Evolutionary conservation across 305 asterid species (phyloP).

Genomic region (Rubia balearica): DNA sequence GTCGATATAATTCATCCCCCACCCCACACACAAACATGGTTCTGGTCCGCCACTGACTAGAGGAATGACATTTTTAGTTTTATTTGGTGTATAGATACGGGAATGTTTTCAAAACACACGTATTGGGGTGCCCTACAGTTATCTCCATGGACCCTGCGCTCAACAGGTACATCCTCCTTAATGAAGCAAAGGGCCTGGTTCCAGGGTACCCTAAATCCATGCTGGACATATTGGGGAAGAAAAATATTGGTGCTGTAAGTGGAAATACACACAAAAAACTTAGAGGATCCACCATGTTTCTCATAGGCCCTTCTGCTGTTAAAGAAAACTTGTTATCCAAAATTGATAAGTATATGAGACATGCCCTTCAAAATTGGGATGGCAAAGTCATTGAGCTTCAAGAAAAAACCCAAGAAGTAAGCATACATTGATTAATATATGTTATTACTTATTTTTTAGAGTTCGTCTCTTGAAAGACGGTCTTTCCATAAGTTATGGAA

Average conservation of each 20-base stretch:
- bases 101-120: conserved; percentile 51
- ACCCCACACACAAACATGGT: no score
- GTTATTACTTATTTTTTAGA: no score
- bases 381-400: conserved; percentile 44
- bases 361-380: conserved; percentile 39
- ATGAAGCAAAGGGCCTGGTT: conserved; percentile 54
- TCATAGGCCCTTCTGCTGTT: conserved; percentile 37
- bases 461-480: no score
- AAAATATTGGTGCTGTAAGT: conserved; percentile 42
- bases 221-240: conserved; percentile 46
- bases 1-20: no score
- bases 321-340: conserved; percentile 35
- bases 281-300: conserved; percentile 43
- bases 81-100: conserved; percentile 38
- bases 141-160: conserved; percentile 62
- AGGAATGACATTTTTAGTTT: no score
- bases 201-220: conserved; percentile 71
- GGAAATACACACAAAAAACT: conserved; percentile 40
- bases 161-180: conserved; percentile 49
- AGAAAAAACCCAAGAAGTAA: conserved; percentile 45
- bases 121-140: conserved; percentile 56
- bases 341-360: conserved; percentile 29
- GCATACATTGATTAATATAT: conserved; percentile 1
- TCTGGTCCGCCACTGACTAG: no score
- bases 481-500: no score